These are phyloP conservation scores for Alternaria sp. DNA, from an alignment of 2,329 filamentous ascomycete genomes.

Conservation along the genomic window DNA sequence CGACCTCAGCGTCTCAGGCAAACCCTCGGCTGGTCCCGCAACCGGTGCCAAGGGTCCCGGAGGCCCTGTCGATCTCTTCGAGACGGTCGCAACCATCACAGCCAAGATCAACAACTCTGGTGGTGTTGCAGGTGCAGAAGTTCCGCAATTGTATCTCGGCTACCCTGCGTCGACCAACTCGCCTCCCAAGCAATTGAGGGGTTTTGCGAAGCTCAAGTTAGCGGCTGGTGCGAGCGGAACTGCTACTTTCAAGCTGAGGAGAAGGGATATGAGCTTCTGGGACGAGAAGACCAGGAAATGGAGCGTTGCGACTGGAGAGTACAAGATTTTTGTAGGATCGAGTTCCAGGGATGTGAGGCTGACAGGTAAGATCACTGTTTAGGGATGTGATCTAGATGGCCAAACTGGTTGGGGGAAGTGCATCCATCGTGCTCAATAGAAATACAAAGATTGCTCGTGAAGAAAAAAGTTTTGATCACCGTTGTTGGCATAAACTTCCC, in stretches of 20 bases:
- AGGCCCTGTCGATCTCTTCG: constrained; percentile 41
- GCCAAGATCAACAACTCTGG: constrained; percentile 47
- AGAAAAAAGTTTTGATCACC: background rate
- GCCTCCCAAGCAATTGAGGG: constrained; percentile 46
- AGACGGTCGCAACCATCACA: constrained; percentile 44
- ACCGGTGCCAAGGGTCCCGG: constrained; percentile 33
- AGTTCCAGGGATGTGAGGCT: constrained; percentile 47
- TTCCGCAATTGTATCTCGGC: constrained; percentile 48
- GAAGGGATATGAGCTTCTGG: constrained; percentile 48
- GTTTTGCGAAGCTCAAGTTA: constrained; percentile 46
- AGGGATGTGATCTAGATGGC: background rate
- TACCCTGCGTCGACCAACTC: constrained; percentile 39
- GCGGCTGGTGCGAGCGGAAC: constrained; percentile 36
- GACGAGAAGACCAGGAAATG: constrained; percentile 41
- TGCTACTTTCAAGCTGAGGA: constrained; percentile 43
- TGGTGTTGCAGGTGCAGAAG: constrained; percentile 44
- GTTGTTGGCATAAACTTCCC: no score
- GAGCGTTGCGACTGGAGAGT: constrained; percentile 44
- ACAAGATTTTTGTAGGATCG: constrained; percentile 40
- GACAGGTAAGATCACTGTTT: constrained; percentile 43
- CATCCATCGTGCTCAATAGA: background rate
- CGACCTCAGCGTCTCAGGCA: constrained; percentile 32
- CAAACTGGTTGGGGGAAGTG: background rate
- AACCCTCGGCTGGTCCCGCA: constrained; percentile 31
- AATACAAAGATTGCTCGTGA: background rate